These are phyloP conservation scores for Amaranthus palmeri DNA, from an alignment of 148 eudicot species.

Conservation along the genomic window DNA sequence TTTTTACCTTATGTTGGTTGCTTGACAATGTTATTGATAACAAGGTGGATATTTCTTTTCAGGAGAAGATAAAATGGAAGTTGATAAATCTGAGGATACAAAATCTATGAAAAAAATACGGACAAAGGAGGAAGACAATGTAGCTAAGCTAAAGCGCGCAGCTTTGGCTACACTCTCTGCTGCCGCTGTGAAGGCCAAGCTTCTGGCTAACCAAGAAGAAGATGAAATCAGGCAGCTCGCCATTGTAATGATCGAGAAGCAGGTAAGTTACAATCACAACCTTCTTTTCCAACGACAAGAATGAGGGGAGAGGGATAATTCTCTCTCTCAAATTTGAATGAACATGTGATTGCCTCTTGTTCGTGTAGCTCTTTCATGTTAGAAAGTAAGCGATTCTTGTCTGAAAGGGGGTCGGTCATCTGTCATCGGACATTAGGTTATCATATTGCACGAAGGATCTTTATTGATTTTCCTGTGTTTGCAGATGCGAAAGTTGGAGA, in stretches of 20 bases:
- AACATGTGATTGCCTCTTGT: not conserved
- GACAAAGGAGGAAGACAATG: slow-evolving; percentile 32
- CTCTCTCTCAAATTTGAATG: too few relatives aligned
- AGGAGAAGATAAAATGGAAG: slow-evolving; percentile 38
- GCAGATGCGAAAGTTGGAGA: slow-evolving; percentile 87
- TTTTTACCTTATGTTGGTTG: not conserved
- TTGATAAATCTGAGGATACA: slow-evolving; percentile 30
- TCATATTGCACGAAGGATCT: slow-evolving; percentile 13
- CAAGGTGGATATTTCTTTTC: not conserved
- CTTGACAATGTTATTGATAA: slow-evolving; percentile 14
- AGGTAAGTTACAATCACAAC: slow-evolving; percentile 41
- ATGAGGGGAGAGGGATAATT: too few relatives aligned
- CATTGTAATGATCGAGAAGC: slow-evolving; percentile 69
- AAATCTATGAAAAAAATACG: slow-evolving; percentile 15
- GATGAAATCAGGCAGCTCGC: slow-evolving; percentile 80
- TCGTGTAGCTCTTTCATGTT: not conserved
- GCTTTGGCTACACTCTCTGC: slow-evolving; percentile 80
- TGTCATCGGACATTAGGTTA: not conserved
- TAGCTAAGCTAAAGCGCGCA: slow-evolving; percentile 62
- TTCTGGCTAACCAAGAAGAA: slow-evolving; percentile 92
- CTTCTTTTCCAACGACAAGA: not conserved
- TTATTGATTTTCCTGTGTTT: slow-evolving; percentile 14
- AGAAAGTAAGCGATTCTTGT: not conserved
- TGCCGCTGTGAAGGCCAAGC: slow-evolving; percentile 93
- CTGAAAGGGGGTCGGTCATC: not conserved